Conservation (phyloP, 305 asterid genomes). For the Plantago lanceolata region DNA sequence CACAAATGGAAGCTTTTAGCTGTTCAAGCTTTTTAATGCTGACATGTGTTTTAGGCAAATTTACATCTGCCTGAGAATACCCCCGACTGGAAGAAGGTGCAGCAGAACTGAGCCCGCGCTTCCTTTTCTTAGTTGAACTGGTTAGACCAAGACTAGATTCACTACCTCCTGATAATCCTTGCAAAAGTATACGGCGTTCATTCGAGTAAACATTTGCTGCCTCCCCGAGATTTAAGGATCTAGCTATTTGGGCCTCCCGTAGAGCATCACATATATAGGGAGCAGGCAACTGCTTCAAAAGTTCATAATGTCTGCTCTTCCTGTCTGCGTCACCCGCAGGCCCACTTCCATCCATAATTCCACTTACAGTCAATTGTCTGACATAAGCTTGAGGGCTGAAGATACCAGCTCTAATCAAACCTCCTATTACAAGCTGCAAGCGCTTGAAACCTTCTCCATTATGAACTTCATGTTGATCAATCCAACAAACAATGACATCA, state of each 20-base stretch:
- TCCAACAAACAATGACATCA: slow-evolving; percentile 90
- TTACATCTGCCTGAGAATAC: slow-evolving; percentile 40
- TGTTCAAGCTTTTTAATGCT: slow-evolving; percentile 60
- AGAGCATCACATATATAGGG: slow-evolving; percentile 55
- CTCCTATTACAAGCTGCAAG: slow-evolving; percentile 67
- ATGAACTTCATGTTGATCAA: slow-evolving; percentile 94
- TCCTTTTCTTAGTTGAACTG: slow-evolving; percentile 44
- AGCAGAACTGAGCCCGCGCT: slow-evolving; percentile 30
- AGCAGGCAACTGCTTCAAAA: slow-evolving; percentile 85
- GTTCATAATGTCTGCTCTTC: slow-evolving; percentile 74
- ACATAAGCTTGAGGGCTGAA: slow-evolving; percentile 86
- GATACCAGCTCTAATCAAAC: slow-evolving; percentile 69
- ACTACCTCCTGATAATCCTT: slow-evolving; percentile 44
- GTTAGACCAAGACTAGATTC: slow-evolving; percentile 32
- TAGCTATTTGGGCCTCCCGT: slow-evolving; percentile 62
- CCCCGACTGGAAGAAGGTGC: slow-evolving; percentile 50
- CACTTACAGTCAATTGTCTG: slow-evolving; percentile 92
- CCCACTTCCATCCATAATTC: slow-evolving; percentile 72
- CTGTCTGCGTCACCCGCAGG: slow-evolving; percentile 50
- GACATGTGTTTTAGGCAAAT: slow-evolving; percentile 27
- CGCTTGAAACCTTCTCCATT: slow-evolving; percentile 76
- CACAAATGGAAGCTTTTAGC: slow-evolving; percentile 59
- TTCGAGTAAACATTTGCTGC: slow-evolving; percentile 59
- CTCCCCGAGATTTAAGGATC: slow-evolving; percentile 46
- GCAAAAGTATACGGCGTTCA: slow-evolving; percentile 78